Evolutionary conservation across 495 filamentous ascomycete species (phyloP).

Genomic region (Pyrenopolyporus hunteri): DNA sequence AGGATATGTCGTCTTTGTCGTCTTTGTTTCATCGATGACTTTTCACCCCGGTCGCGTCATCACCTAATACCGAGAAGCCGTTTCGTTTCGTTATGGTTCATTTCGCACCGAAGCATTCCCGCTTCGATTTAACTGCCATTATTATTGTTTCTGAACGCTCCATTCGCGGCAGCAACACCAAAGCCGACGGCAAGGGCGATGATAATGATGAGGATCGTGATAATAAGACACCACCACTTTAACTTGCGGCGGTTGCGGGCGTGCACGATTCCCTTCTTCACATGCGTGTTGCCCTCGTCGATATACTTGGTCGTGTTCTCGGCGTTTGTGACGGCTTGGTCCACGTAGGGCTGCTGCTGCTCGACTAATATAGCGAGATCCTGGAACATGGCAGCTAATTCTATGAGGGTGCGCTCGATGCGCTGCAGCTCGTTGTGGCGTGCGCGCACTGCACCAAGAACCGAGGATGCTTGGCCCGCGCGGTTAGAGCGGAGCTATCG

Average conservation of each 20-base stretch:
- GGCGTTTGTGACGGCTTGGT: slow-evolving; percentile 60
- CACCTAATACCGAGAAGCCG: neutral
- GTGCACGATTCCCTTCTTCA: slow-evolving; percentile 64
- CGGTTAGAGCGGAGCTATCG: slow-evolving; percentile 71
- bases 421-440: slow-evolving; percentile 76
- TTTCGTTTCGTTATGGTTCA: slow-evolving; percentile 2
- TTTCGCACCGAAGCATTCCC: neutral
- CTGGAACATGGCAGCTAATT: slow-evolving; percentile 69
- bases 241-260: slow-evolving; percentile 64
- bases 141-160: slow-evolving; percentile 16
- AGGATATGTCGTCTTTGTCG: slow-evolving; percentile 12
- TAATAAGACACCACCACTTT: slow-evolving; percentile 73
- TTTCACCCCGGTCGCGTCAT: neutral
- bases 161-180: slow-evolving; percentile 35
- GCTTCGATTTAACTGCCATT: neutral
- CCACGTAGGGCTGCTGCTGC: slow-evolving; percentile 63
- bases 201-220: slow-evolving; percentile 61
- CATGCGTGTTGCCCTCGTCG: slow-evolving; percentile 63
- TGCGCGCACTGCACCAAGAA: slow-evolving; percentile 74
- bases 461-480: slow-evolving; percentile 66
- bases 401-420: slow-evolving; percentile 70
- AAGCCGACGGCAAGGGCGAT: slow-evolving; percentile 59
- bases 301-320: slow-evolving; percentile 63
- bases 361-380: slow-evolving; percentile 70
- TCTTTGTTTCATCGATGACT: slow-evolving; percentile 3